A percentile compares a stretch with the other conserved stretches of the same genome.
phyloP scores from a whole-genome alignment of 2,329 filamentous ascomycete species.

The Monosporascus sp. region DNA sequence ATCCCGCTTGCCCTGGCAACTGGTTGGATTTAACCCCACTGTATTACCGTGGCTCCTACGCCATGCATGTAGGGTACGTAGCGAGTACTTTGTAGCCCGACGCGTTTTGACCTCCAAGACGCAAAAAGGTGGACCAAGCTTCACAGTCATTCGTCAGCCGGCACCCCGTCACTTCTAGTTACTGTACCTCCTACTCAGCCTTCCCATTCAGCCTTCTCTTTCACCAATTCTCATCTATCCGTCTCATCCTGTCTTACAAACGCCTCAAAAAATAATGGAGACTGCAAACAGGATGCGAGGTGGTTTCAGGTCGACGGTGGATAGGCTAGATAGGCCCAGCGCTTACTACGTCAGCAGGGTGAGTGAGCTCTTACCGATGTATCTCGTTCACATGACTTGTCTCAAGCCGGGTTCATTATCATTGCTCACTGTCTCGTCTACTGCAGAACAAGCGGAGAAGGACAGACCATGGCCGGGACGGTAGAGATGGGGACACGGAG shows the following conservation, averaged over 20 bases:
- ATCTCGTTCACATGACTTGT: too few relatives aligned
- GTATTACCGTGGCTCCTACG: neutral
- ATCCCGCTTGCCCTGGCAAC: neutral
- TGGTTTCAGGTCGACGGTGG: slow-evolving; percentile 65
- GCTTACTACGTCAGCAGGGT: slow-evolving; percentile 88
- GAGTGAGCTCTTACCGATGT: slow-evolving; percentile 23
- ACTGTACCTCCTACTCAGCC: neutral
- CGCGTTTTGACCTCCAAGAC: neutral
- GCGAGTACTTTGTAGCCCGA: neutral
- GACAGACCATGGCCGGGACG: slow-evolving; percentile 44
- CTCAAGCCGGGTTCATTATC: too few relatives aligned
- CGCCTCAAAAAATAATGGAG: neutral
- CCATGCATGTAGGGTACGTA: neutral
- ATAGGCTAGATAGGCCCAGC: slow-evolving; percentile 88
- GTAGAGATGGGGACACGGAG: slow-evolving; percentile 52
- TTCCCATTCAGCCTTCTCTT: neutral
- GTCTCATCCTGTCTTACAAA: neutral
- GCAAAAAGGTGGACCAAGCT: neutral
- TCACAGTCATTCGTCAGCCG: neutral
- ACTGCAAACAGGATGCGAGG: slow-evolving; percentile 36
- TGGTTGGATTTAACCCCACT: neutral
- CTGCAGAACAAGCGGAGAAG: slow-evolving; percentile 66
- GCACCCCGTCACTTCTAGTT: neutral
- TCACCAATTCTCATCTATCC: neutral
- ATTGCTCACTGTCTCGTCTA: slow-evolving; percentile 5